Evolutionary conservation across 2,329 filamentous ascomycete species (phyloP), one percentile per base, ranked within the genome.

Genomic region (Sarocladium oryzae): DNA sequence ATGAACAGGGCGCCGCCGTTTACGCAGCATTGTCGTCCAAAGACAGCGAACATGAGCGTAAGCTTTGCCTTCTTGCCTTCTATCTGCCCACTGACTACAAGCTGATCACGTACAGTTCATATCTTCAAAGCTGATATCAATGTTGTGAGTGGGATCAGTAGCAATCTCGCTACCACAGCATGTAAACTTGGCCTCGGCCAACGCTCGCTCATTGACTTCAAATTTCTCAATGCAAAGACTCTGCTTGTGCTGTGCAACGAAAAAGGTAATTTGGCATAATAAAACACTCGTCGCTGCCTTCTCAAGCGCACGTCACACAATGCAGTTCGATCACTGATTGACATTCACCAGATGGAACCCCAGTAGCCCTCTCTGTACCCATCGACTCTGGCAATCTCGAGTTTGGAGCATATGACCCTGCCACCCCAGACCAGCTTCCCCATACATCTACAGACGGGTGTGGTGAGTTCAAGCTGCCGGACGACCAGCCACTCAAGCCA

Each of bases 221-320:
- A 85, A 60, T 89, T 90, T 59, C 74, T 88, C 38, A 75, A 85
- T 58, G 79, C 86, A 51, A 66, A 74, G 11, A 73, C 69, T 0
- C 63, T 90, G 2, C 71, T 89, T 50, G 57, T 88, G 1, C 73
- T 90, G 2, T 66, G 78, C 76, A 66, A 60, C 63, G 38, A 57
- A 50, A 21, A 61, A 58, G 69, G 75, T 73, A 60, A n/a, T n/a
- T n/a, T n/a, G n/a, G n/a, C n/a, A n/a, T n/a, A n/a, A n/a, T n/a
- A n/a, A n/a, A n/a, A n/a, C n/a, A n/a, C n/a, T n/a, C n/a, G n/a
- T n/a, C n/a, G n/a, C n/a, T n/a, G n/a, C n/a, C n/a, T n/a, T n/a
- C n/a, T n/a, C n/a, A n/a, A n/a, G n/a, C n/a, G n/a, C n/a, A n/a
- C n/a, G n/a, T n/a, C n/a, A n/a, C n/a, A n/a, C n/a, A n/a, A n/a